Conservation (phyloP, 352 stramenopile species). For the Plasmopara viticola region DNA sequence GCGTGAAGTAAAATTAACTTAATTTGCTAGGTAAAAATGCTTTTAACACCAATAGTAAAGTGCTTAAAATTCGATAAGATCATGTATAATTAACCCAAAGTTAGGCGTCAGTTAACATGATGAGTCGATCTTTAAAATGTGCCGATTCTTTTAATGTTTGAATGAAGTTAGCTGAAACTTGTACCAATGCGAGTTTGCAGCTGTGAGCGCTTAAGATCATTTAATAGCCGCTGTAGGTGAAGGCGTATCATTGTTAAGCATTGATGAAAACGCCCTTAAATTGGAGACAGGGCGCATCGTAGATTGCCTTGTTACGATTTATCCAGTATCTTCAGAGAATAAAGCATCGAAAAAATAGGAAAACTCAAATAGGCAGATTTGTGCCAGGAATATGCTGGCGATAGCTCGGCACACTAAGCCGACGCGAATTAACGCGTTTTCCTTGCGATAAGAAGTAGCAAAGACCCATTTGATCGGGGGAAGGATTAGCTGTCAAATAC, state of each 20-base stretch:
- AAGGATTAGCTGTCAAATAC: not conserved
- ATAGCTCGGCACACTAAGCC: not conserved
- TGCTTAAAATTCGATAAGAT: too few species aligned
- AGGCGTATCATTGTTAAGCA: slow-evolving; percentile 5
- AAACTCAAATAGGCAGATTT: not conserved
- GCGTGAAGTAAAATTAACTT: too few species aligned
- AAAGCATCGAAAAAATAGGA: slow-evolving; percentile 5
- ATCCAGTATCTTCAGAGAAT: slow-evolving; percentile 6
- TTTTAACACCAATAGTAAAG: too few species aligned
- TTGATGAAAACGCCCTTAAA: not conserved
- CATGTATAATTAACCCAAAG: too few species aligned
- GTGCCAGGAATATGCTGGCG: not conserved
- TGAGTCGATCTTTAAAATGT: slow-evolving; percentile 4
- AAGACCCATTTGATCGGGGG: slow-evolving; percentile 1
- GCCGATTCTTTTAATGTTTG: not conserved
- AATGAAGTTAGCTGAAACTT: slow-evolving; percentile 3
- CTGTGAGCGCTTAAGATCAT: not conserved
- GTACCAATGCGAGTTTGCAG: not conserved
- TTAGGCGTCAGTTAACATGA: not conserved
- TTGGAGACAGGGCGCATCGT: not conserved
- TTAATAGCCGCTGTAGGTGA: slow-evolving; percentile 4
- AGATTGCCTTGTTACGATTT: slow-evolving; percentile 11
- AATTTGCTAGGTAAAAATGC: too few species aligned
- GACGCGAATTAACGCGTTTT: not conserved
- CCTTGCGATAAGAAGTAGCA: not conserved